These are phyloP conservation scores for Rosa rugosa DNA, from an alignment of 306 rosid species.

Conservation along the genomic window DNA sequence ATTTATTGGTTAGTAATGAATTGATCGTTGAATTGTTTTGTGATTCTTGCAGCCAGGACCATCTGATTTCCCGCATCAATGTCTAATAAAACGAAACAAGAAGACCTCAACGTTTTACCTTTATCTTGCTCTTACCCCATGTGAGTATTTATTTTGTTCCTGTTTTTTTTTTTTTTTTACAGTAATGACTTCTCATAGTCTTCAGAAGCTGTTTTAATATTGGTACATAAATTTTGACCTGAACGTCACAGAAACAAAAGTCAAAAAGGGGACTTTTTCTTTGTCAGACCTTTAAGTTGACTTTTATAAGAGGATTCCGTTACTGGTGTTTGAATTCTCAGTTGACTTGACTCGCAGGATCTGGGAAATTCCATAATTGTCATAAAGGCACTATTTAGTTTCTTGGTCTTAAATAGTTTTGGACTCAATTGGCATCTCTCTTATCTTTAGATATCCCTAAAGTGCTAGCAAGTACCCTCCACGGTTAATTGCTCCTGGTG, in stretches of 20 bases:
- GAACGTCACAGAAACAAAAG: background rate
- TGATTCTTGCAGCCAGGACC: conserved; percentile 88
- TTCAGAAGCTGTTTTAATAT: conserved; percentile 16
- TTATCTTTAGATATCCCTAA: background rate
- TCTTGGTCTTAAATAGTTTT: conserved; percentile 7
- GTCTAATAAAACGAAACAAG: conserved; percentile 87
- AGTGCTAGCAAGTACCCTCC: background rate
- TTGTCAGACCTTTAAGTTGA: conserved; percentile 3
- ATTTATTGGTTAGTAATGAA: background rate
- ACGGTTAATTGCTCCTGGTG: background rate
- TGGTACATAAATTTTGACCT: background rate
- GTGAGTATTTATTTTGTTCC: conserved; percentile 59
- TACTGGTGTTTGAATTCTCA: background rate
- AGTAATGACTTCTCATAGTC: conserved; percentile 17
- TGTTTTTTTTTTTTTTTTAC: background rate
- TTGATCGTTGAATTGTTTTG: conserved; percentile 26
- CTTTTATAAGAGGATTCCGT: background rate
- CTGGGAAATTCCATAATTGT: conserved; percentile 5
- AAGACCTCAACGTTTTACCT: conserved; percentile 83
- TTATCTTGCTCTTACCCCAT: conserved; percentile 74
- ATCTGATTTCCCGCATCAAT: conserved; percentile 65
- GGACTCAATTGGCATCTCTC: background rate
- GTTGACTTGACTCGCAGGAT: conserved; percentile 33
- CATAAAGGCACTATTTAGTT: background rate
- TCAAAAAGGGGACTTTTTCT: background rate